A percentile compares a stretch with the other conserved stretches of the same genome.
Evolutionary conservation across 768 basidiomycete genomes (phyloP).

Genomic region (Trametopsis cervina): DNA sequence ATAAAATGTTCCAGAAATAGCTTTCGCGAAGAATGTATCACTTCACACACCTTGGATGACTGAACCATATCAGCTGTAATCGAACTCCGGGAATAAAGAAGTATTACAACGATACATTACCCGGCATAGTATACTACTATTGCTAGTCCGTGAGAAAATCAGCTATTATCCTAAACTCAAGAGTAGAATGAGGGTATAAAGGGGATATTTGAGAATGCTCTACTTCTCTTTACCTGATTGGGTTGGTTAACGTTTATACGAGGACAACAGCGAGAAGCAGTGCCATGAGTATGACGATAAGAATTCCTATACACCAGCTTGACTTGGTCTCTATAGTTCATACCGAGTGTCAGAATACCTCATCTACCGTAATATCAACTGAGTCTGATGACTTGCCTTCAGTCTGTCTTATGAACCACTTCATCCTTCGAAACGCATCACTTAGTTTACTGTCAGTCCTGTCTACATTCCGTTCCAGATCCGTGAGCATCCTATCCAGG

Average conservation of each 20-base stretch:
- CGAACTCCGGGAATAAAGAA: background rate
- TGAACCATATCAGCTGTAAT: background rate
- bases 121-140: background rate
- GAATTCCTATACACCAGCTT: conserved; percentile 83
- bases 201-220: too few species aligned
- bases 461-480: conserved; percentile 79
- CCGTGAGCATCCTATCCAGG: conserved; percentile 65
- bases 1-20: too few species aligned
- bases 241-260: conserved; percentile 30
- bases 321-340: conserved; percentile 63
- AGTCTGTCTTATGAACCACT: conserved; percentile 78
- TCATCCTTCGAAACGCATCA: conserved; percentile 65
- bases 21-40: too few species aligned
- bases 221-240: too few species aligned
- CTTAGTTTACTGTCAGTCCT: conserved; percentile 57
- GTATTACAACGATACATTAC: background rate
- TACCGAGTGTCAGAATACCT: conserved; percentile 4
- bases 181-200: background rate
- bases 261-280: conserved; percentile 79
- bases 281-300: conserved; percentile 72
- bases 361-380: background rate
- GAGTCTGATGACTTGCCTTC: conserved; percentile 44
- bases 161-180: background rate
- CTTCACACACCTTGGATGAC: too few species aligned
- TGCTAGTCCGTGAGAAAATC: background rate